Evolutionary conservation across 2,329 filamentous ascomycete genomes (phyloP), one percentile per base, ranked within the genome.

Genomic region (Fusarium sp.): DNA sequence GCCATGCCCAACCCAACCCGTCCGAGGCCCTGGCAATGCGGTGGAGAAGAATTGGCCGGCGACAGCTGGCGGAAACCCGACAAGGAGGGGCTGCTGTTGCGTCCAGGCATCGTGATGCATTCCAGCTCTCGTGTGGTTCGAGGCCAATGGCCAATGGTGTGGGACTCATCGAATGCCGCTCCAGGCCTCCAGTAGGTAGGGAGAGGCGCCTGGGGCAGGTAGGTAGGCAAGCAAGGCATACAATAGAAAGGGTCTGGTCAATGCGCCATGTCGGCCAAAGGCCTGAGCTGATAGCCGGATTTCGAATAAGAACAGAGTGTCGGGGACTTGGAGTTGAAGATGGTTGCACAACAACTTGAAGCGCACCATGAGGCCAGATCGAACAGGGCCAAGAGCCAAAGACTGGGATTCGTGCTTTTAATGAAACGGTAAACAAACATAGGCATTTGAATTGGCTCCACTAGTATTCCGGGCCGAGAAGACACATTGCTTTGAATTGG

Each of bases 81-180:
- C 37, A 60, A 60, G 60, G 58, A 66, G 53, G 55, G 61, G 54
- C 36, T 54, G 55, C 52, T 44, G 39, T 53, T 53, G 37, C 51
- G 56, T 57, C 39, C 47, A 64, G 60, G 60, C 72, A 72, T 76
- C 54, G 62, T 54, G 66, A 66, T 72, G 69, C 76, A 78, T 78
- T 78, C 76, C 76, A 77, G 66, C 57, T 56, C 54, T 37, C 47
- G 18, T 67, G 60, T 36, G 23, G 36, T 60, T 57, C 36, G 36
- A 53, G 56, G 39, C 37, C 47, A 44, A 47, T 18, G 37, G 28
- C 59, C 50, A 66, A 70, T 70, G 43, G 31, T 34, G 55, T 23
- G 57, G 54, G 53, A 60, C 52, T 28, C 37, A 40, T 40, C 40
- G 50, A 31, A 56, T 55, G 54, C 48, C 43, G 46, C 37, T 39